Evolutionary conservation across 192 early-diverging fungal species (phyloP).

Genomic region (Gigaspora rosea): DNA sequence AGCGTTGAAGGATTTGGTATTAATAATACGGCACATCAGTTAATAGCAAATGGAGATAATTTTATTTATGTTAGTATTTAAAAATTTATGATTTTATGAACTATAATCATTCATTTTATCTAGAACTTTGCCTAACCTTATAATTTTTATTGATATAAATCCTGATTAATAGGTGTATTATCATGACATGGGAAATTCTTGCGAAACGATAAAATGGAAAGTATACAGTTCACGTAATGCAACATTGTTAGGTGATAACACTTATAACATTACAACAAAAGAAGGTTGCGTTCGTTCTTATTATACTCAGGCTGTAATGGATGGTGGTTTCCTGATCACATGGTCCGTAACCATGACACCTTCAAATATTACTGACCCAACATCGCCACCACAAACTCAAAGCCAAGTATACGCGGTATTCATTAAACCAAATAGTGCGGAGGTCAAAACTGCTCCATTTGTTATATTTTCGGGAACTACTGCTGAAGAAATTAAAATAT

Average conservation of each 20-base stretch:
- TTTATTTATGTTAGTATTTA: conserved; percentile 8
- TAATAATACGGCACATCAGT: conserved; percentile 11
- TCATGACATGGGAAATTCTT: neutral
- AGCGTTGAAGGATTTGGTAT: neutral
- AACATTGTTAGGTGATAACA: neutral
- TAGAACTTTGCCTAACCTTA: neutral
- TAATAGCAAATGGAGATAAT: neutral
- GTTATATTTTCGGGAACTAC: conserved; percentile 10
- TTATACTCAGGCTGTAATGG: neutral
- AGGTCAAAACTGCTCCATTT: neutral
- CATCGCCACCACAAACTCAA: neutral
- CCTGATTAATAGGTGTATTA: neutral
- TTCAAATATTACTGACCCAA: neutral
- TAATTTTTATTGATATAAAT: too few species aligned
- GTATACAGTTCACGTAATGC: neutral
- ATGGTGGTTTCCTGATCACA: neutral
- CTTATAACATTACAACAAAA: neutral
- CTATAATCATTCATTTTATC: too few species aligned
- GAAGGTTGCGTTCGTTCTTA: neutral
- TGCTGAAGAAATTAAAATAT: conserved; percentile 6
- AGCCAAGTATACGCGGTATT: conserved; percentile 2
- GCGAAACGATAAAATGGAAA: neutral
- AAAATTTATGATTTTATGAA: neutral
- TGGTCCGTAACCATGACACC: neutral
- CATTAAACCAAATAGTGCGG: neutral